A percentile compares a stretch with the other conserved stretches of the same genome.
These are phyloP conservation scores for Ganoderma lingzhi DNA, from an alignment of 1,284 basidiomycete species.

Conservation along the genomic window DNA sequence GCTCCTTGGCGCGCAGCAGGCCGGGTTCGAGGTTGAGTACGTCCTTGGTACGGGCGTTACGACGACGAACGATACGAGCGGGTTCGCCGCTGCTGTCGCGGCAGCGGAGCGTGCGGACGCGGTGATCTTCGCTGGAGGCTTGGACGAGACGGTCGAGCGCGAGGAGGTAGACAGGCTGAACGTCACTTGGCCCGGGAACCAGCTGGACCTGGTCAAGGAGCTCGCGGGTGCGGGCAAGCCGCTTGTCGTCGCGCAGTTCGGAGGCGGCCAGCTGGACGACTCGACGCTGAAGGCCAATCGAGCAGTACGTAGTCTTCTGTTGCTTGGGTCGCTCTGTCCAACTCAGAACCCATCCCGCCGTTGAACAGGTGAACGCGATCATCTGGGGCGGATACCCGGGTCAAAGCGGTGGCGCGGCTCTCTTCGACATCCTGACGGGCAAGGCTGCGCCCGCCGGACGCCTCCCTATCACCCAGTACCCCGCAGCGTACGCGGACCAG, in stretches of 20 bases:
- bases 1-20: constrained; percentile 51
- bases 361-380: constrained; percentile 56
- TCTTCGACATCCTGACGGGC: constrained; percentile 59
- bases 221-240: constrained; percentile 57
- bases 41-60: constrained; percentile 51
- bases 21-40: constrained; percentile 56
- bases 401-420: constrained; percentile 59
- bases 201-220: constrained; percentile 57
- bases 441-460: constrained; percentile 61
- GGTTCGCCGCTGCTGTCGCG: constrained; percentile 50
- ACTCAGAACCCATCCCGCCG: not conserved
- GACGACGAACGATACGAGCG: constrained; percentile 47
- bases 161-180: constrained; percentile 58
- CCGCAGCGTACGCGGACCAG: constrained; percentile 54
- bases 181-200: constrained; percentile 50
- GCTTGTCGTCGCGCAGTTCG: constrained; percentile 61
- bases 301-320: constrained; percentile 42
- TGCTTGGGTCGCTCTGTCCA: too few species aligned
- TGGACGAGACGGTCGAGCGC: constrained; percentile 60
- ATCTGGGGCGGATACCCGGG: constrained; percentile 66
- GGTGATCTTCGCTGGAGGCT: constrained; percentile 55
- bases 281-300: constrained; percentile 52
- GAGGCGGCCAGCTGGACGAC: constrained; percentile 65
- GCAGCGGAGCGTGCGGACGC: constrained; percentile 43
- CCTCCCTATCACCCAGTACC: constrained; percentile 61